Evolutionary conservation across 2,329 filamentous ascomycete genomes (phyloP), one percentile per base, ranked within the genome.

Genomic region (Bretziella fagacearum): DNA sequence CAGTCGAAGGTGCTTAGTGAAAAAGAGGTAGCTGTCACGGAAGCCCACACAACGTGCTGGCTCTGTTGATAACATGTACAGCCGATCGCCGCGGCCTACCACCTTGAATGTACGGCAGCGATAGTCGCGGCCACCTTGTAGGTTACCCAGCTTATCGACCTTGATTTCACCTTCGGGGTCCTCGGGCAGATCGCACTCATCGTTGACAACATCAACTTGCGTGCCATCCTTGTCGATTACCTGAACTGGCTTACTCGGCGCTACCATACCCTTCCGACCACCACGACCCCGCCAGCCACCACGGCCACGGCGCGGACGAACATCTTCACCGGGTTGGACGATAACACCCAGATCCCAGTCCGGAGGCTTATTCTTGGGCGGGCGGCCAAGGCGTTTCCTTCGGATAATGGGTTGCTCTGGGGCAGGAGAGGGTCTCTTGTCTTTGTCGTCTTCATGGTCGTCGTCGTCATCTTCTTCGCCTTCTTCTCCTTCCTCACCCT

Each of bases 21-120:
- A 98, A 71, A 98, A 95, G 22, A 98, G 75, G 59, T 98, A 98
- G 53, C 87, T 95, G 68, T 98, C 91, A 55, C 91, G 75, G 70
- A 98, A 98, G 13, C 91, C 91, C 47, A 94, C 87, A 57, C 91
- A 96, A 54, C 91, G 82, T 20, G 91, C 91, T 4, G 91, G 93
- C 59, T 98, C 91, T 3, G 91, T 98, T 2, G 91, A 96, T 63
- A 98, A 66, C 91, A 98, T 98, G 74, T 98, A 98, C 8, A 93
- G 76, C 48, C 87, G 71, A 43, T 89, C 74, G 30, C 82, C 86
- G 53, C 87, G 77, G 47, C 84, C 86, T 15, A 77, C 71, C 53
- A 98, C 82, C 6, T 82, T 94, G 62, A 98, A 98, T 1, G 89
- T 94, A 51, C 91, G 82, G 58, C 93, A 94, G 23, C 91, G 80